Percentiles rank a stretch among this genome's conserved stretches.
Conservation (phyloP, 768 basidiomycete species). For the Agaricus subrufescens region DNA sequence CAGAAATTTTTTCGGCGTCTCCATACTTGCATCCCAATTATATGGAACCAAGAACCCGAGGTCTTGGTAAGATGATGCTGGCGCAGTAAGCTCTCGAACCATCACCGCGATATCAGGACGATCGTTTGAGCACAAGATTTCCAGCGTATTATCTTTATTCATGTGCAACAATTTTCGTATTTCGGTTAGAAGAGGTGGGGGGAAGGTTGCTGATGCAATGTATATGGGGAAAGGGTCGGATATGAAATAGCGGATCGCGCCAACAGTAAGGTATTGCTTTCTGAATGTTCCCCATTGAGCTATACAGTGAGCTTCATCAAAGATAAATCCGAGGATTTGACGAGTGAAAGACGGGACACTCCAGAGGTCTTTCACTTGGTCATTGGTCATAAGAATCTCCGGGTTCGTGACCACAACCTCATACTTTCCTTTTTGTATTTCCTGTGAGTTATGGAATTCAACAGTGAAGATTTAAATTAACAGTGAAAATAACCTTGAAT, state of each 20-base stretch:
- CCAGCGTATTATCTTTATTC: background rate
- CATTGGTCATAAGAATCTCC: background rate
- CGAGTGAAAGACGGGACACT: slow-evolving; percentile 2
- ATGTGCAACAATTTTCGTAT: background rate
- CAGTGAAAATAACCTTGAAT: too few species aligned
- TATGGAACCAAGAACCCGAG: background rate
- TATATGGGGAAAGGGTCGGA: background rate
- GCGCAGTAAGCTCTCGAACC: background rate
- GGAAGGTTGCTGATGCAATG: background rate
- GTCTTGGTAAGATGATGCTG: background rate
- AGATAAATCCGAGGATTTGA: slow-evolving; percentile 13
- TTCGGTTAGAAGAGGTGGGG: background rate
- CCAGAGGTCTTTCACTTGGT: background rate
- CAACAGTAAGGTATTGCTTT: background rate
- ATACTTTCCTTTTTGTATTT: background rate
- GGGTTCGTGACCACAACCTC: background rate
- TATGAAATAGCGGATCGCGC: background rate
- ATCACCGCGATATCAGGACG: background rate
- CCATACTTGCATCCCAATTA: background rate
- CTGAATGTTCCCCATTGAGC: background rate
- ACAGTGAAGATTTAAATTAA: too few species aligned
- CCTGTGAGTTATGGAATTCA: background rate
- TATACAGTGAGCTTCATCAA: slow-evolving; percentile 35
- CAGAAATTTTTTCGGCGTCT: background rate
- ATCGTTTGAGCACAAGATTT: background rate